These are phyloP conservation scores for Sugiyamaella chiloensis DNA, from an alignment of 805 yeast species.

Conservation along the genomic window DNA sequence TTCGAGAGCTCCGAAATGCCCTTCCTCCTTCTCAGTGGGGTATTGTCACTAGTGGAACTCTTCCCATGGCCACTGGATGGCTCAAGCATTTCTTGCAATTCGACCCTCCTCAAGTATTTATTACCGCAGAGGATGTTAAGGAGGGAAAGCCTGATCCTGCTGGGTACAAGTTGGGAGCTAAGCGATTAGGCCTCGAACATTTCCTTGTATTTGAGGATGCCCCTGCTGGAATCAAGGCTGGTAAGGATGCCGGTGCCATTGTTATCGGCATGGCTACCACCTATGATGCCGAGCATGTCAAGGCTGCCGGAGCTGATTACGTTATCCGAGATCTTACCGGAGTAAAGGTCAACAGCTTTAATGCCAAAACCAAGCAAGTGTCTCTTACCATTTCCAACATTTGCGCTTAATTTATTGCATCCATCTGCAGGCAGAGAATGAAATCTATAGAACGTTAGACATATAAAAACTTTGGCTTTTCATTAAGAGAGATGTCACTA, in stretches of 20 bases:
- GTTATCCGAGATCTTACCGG: conserved; percentile 70
- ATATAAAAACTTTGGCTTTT: too few species aligned
- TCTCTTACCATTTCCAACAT: conserved; percentile 13
- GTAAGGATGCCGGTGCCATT: conserved; percentile 77
- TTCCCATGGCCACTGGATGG: conserved; percentile 76
- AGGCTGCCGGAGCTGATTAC: conserved; percentile 75
- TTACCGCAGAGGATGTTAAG: conserved; percentile 76
- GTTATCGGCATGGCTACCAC: conserved; percentile 83
- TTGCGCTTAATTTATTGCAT: background rate
- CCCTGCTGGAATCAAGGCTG: conserved; percentile 83
- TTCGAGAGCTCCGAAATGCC: conserved; percentile 47
- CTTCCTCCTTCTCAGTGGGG: conserved; percentile 61
- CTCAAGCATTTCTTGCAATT: conserved; percentile 58
- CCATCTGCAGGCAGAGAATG: too few species aligned
- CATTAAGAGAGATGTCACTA: too few species aligned
- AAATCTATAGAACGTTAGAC: conserved; percentile 4
- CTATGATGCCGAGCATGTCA: conserved; percentile 63
- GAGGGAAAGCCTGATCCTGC: conserved; percentile 86
- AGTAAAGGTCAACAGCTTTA: conserved; percentile 57
- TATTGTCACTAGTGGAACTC: conserved; percentile 81
- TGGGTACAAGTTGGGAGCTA: conserved; percentile 53
- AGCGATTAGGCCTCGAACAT: conserved; percentile 39
- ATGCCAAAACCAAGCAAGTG: conserved; percentile 34
- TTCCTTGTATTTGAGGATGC: conserved; percentile 78
- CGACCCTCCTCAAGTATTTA: conserved; percentile 67